Percentiles rank a stretch among this genome's conserved stretches.
Conservation (phyloP, 1,284 basidiomycete species). For the Lignosus rhinocerotis region DNA sequence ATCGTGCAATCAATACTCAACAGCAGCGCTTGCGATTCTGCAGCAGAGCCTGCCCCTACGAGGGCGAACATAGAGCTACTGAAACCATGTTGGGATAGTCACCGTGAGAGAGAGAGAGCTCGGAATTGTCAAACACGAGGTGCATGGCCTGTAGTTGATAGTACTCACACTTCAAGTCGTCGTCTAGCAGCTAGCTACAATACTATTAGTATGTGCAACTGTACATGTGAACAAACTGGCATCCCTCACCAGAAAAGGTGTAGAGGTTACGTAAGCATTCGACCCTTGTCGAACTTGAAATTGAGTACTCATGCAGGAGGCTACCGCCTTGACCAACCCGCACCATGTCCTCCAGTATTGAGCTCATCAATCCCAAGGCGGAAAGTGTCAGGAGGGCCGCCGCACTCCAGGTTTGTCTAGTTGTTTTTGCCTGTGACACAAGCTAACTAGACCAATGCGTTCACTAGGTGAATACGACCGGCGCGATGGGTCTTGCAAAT, state of each 20-base stretch:
- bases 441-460: background rate
- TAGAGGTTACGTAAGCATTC: background rate
- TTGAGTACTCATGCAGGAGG: background rate
- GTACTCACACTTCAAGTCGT: too few relatives aligned
- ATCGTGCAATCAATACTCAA: too few relatives aligned
- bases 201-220: too few relatives aligned
- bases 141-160: too few relatives aligned
- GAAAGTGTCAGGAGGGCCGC: constrained; percentile 93
- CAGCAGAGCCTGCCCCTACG: too few relatives aligned
- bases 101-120: too few relatives aligned
- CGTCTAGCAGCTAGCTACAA: too few relatives aligned
- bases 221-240: too few relatives aligned
- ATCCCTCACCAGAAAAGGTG: background rate
- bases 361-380: constrained; percentile 94
- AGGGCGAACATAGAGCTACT: too few relatives aligned
- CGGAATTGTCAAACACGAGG: too few relatives aligned
- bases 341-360: constrained; percentile 70
- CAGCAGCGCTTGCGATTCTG: too few relatives aligned
- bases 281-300: background rate
- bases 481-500: constrained; percentile 96
- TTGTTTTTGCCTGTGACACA: constrained; percentile 8
- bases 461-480: constrained; percentile 80
- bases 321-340: background rate
- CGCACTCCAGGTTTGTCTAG: constrained; percentile 80
- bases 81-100: too few relatives aligned